A percentile compares a stretch with the other conserved stretches of the same genome.
Conservation (phyloP, 305 asterid species). For the Petunia hybrid region DNA sequence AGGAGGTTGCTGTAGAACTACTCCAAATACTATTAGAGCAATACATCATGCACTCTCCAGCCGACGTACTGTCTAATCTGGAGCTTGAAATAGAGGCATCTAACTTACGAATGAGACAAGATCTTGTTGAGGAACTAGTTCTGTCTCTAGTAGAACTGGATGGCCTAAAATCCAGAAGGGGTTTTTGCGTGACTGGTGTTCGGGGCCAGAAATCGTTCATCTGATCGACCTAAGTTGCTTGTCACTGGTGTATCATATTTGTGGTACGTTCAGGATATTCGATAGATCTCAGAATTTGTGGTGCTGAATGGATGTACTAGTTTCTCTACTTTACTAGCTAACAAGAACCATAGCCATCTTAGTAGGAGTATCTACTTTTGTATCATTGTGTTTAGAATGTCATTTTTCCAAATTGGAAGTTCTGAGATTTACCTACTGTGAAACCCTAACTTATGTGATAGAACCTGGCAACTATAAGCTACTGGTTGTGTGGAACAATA, state of each 20-base stretch:
- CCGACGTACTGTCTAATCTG: constrained; percentile 8
- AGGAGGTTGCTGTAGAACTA: constrained; percentile 96
- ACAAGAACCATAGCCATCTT: not conserved
- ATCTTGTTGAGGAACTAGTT: constrained; percentile 12
- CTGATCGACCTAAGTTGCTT: constrained; percentile 24
- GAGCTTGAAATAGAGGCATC: not conserved
- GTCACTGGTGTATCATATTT: constrained; percentile 17
- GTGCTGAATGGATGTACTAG: not conserved
- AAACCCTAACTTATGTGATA: not conserved
- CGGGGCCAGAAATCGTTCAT: not conserved
- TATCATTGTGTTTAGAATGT: not conserved
- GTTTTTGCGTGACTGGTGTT: constrained; percentile 28
- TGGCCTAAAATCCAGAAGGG: constrained; percentile 9
- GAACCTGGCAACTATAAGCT: not conserved
- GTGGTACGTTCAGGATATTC: constrained; percentile 6
- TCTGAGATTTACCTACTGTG: not conserved
- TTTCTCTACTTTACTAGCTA: not conserved
- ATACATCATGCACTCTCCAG: constrained; percentile 56
- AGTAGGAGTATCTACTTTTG: not conserved
- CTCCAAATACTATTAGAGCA: constrained; percentile 75
- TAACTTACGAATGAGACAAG: not conserved
- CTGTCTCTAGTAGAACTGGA: constrained; percentile 2
- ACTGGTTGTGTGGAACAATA: not conserved
- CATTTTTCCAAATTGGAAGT: constrained; percentile 4
- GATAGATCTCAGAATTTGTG: not conserved